These are phyloP conservation scores for Mortierella hygrophila DNA, from an alignment of 192 early-diverging fungal genomes.

Conservation along the genomic window DNA sequence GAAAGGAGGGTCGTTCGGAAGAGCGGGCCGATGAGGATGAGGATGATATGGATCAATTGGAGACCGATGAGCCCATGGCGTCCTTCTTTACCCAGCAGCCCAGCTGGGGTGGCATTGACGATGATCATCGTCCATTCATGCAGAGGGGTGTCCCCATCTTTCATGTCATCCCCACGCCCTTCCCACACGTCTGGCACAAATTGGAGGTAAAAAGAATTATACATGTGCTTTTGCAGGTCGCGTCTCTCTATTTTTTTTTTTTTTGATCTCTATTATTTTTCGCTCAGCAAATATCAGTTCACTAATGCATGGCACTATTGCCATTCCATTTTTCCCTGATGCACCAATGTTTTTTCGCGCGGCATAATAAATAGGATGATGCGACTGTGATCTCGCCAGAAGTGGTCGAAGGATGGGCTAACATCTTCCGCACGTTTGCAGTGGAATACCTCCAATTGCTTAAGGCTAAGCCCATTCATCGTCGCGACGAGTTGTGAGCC, in stretches of 20 bases:
- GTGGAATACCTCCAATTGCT: slow-evolving; percentile 66
- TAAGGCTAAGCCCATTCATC: slow-evolving; percentile 13
- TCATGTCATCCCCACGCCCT: slow-evolving; percentile 89
- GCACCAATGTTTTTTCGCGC: background rate
- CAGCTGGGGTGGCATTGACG: slow-evolving; percentile 66
- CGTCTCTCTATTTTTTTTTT: slow-evolving; percentile 12
- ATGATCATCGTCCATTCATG: slow-evolving; percentile 94
- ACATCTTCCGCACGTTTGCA: slow-evolving; percentile 85
- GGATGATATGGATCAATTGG: slow-evolving; percentile 32
- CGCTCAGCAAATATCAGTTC: background rate
- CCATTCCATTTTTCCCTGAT: background rate
- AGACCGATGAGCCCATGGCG: slow-evolving; percentile 24
- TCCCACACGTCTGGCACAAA: slow-evolving; percentile 92
- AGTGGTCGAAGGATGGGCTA: slow-evolving; percentile 79
- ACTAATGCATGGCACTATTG: background rate
- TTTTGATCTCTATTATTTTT: background rate
- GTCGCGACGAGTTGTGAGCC: slow-evolving; percentile 54
- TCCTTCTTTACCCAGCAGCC: slow-evolving; percentile 43
- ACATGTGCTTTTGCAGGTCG: background rate
- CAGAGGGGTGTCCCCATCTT: slow-evolving; percentile 83
- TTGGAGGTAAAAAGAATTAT: slow-evolving; percentile 53
- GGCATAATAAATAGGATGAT: slow-evolving; percentile 68
- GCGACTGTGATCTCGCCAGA: slow-evolving; percentile 72
- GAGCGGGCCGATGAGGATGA: slow-evolving; percentile 13
- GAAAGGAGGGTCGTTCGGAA: background rate